A percentile compares a stretch with the other conserved stretches of the same genome.
phyloP scores from a whole-genome alignment of 495 filamentous ascomycete species.

The Xylaria telfairii region DNA sequence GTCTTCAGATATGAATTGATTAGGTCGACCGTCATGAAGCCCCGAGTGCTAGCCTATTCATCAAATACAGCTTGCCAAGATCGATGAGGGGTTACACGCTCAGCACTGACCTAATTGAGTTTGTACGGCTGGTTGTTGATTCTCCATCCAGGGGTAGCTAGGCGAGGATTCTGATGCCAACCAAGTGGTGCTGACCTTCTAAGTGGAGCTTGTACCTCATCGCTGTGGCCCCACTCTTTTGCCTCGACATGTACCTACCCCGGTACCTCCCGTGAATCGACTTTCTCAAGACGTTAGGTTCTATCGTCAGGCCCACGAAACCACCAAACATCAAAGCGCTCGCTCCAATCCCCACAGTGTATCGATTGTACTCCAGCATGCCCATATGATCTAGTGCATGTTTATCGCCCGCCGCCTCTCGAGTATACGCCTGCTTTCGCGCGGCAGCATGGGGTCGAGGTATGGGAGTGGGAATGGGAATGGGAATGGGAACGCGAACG shows the following conservation, averaged over 20 bases:
- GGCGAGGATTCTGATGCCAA: background rate
- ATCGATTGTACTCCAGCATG: constrained; percentile 7
- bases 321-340: background rate
- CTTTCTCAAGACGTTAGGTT: background rate
- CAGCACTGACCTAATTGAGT: background rate
- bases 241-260: background rate
- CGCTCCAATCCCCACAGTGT: background rate
- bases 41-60: background rate
- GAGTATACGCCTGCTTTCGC: constrained; percentile 13
- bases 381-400: constrained; percentile 9
- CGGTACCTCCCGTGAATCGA: background rate
- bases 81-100: background rate
- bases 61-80: background rate
- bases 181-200: background rate
- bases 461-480: background rate
- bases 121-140: background rate
- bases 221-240: background rate
- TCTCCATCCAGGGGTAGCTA: background rate
- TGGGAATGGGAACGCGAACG: background rate
- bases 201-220: background rate
- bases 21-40: background rate
- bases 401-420: constrained; percentile 17
- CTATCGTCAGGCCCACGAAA: background rate
- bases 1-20: background rate
- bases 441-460: constrained; percentile 24